These are phyloP conservation scores for Remersonia thermophila DNA, from an alignment of 2,329 filamentous ascomycete genomes.

Conservation along the genomic window DNA sequence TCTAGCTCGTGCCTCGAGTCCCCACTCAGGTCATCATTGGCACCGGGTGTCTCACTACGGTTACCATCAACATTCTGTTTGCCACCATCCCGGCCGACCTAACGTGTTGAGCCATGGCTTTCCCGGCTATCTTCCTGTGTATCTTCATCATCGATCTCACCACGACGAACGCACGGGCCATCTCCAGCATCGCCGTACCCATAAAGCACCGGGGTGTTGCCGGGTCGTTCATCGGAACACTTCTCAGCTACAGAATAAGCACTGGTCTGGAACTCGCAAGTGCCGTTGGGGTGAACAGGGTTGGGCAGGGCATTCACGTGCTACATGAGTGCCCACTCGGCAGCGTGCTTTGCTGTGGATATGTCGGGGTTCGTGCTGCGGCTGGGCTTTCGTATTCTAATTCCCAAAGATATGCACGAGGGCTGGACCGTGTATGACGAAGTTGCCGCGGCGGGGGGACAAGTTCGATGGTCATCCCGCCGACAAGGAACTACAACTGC, in stretches of 20 bases:
- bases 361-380: constrained; percentile 2
- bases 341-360: constrained; percentile 4
- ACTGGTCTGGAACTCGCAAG: constrained; percentile 5
- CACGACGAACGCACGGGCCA: constrained; percentile 5
- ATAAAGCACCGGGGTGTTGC: constrained; percentile 7
- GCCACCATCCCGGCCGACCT: constrained; percentile 24
- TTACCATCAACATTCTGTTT: constrained; percentile 20
- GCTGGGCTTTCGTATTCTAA: constrained; percentile 3
- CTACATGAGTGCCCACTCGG: constrained; percentile 5
- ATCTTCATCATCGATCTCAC: constrained; percentile 16
- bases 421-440: background rate
- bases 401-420: constrained; percentile 1
- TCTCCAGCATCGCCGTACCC: constrained; percentile 6
- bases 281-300: constrained; percentile 3
- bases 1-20: constrained; percentile 24
- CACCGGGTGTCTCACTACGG: constrained; percentile 20
- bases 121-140: constrained; percentile 24
- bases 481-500: too few relatives aligned
- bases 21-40: constrained; percentile 25
- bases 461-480: too few relatives aligned
- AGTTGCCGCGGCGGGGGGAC: background rate
- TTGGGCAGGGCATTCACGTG: background rate
- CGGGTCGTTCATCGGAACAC: constrained; percentile 5
- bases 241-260: constrained; percentile 6
- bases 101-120: constrained; percentile 24